Evolutionary conservation across 78 protist genomes (phyloP), one percentile per base, ranked within the genome.

Genomic region (Salpingoeca rosetta): DNA sequence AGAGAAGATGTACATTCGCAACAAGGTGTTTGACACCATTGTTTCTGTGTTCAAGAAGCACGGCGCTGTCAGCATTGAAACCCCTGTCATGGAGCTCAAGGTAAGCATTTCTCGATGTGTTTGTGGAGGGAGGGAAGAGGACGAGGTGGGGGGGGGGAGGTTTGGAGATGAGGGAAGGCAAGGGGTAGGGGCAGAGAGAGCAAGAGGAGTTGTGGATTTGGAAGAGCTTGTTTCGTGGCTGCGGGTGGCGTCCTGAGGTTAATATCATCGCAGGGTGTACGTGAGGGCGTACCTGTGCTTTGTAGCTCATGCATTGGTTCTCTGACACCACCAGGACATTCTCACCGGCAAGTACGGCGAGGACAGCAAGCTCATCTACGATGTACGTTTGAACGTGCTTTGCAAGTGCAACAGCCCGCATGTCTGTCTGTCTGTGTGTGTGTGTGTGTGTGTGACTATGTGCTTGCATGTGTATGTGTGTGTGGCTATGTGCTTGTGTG

Each of bases 331-430:
- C 37, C 76, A 91, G 95, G 95, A 93, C 12, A 91, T 92, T 38
- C 91, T 96, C 74, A 88, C 88, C 44, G 97, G 96, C 81, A 95
- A 97, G 93, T 97, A 95, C 76, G 99, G 99, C 77, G 99, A 97
- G 87, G 99, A 97, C 83, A 78, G 93, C 73, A 95, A 97, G 91
- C 92, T 95, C 43, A 94, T 97, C 73, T 97, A 94, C 91, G 96
- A 97, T 83, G 87, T 96, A 35, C n/a, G n/a, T n/a, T n/a, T n/a
- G n/a, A n/a, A n/a, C n/a, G n/a, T n/a, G n/a, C n/a, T n/a, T n/a
- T n/a, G n/a, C n/a, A n/a, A n/a, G n/a, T n/a, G n/a, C n/a, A n/a
- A n/a, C n/a, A n/a, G n/a, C n/a, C n/a, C n/a, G n/a, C n/a, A n/a
- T n/a, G n/a, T n/a, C n/a, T n/a, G n/a, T n/a, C n/a, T n/a, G n/a